A percentile compares a stretch with the other conserved stretches of the same genome.
Evolutionary conservation across 75 land plant genomes (phyloP).

Genomic region (Selaginella moellendorffii): DNA sequence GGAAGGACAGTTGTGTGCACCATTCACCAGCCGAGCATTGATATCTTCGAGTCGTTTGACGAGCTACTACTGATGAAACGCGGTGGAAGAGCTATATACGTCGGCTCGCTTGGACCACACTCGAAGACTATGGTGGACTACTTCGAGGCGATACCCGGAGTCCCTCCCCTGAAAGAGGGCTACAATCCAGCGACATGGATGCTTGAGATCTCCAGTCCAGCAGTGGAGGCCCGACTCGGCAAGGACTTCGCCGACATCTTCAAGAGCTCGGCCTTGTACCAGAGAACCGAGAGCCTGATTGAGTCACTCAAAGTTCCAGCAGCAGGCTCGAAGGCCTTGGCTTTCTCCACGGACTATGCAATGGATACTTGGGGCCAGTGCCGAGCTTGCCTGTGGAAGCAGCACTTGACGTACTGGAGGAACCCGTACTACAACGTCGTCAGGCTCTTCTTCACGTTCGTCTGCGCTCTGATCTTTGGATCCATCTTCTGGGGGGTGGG

Average conservation of each 20-base stretch:
- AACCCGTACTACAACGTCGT: constrained; percentile 33
- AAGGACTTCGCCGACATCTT: neutral
- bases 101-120: constrained; percentile 20
- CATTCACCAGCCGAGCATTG: too few species aligned
- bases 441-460: constrained; percentile 27
- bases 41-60: constrained; percentile 19
- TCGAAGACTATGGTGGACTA: constrained; percentile 15
- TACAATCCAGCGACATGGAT: too few species aligned
- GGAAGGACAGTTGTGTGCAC: too few species aligned
- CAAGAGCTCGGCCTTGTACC: neutral
- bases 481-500: constrained; percentile 23
- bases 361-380: constrained; percentile 13
- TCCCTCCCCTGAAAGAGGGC: too few species aligned
- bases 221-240: neutral
- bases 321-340: constrained; percentile 20
- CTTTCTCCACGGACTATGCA: constrained; percentile 21
- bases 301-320: constrained; percentile 12
- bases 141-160: too few species aligned
- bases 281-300: constrained; percentile 21
- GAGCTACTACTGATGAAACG: constrained; percentile 24
- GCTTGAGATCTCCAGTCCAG: neutral
- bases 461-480: constrained; percentile 27
- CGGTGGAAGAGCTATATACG: constrained; percentile 27
- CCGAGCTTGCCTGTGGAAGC: constrained; percentile 33
- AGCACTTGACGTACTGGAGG: constrained; percentile 27